Percentiles rank a stretch among this genome's conserved stretches.
Conservation (phyloP, 176 grass and related monocot genomes). For the Secale cereale region DNA sequence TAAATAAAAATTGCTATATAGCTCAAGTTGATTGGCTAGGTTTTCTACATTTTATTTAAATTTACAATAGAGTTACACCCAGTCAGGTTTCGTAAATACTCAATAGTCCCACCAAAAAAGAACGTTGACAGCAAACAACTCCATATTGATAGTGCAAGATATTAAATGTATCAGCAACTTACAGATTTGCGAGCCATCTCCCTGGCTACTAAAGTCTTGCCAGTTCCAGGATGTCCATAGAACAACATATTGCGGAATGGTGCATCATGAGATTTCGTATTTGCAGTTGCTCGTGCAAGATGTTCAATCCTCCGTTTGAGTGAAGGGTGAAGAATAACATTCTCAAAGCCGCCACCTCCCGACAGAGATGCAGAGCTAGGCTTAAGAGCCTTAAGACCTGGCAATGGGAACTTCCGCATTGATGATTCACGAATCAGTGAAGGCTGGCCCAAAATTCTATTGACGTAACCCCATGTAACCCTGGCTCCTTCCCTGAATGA, state of each 20-base stretch:
- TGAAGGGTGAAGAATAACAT: conserved; percentile 83
- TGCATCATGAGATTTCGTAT: conserved; percentile 91
- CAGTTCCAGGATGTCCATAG: conserved; percentile 98
- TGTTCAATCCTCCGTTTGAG: conserved; percentile 84
- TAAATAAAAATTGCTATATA: background rate
- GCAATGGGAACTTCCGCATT: conserved; percentile 72
- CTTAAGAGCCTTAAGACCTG: conserved; percentile 43
- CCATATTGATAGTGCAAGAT: background rate
- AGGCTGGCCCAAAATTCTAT: conserved; percentile 91
- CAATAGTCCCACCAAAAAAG: background rate
- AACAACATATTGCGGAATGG: conserved; percentile 98
- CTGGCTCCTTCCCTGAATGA: conserved; percentile 85
- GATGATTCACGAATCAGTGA: conserved; percentile 97
- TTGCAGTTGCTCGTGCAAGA: conserved; percentile 87
- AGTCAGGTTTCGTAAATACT: background rate
- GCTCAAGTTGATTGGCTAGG: background rate
- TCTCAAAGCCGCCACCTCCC: conserved; percentile 44
- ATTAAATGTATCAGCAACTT: conserved; percentile 25
- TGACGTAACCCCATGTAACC: conserved; percentile 89
- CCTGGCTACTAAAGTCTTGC: conserved; percentile 90
- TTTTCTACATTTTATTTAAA: background rate
- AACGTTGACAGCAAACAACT: background rate
- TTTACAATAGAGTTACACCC: background rate
- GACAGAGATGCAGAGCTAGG: conserved; percentile 29
- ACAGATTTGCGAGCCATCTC: conserved; percentile 98